Evolutionary conservation across 2,329 filamentous ascomycete genomes (phyloP), one percentile per base, ranked within the genome.

Genomic region (Hymenoscyphus linearis): DNA sequence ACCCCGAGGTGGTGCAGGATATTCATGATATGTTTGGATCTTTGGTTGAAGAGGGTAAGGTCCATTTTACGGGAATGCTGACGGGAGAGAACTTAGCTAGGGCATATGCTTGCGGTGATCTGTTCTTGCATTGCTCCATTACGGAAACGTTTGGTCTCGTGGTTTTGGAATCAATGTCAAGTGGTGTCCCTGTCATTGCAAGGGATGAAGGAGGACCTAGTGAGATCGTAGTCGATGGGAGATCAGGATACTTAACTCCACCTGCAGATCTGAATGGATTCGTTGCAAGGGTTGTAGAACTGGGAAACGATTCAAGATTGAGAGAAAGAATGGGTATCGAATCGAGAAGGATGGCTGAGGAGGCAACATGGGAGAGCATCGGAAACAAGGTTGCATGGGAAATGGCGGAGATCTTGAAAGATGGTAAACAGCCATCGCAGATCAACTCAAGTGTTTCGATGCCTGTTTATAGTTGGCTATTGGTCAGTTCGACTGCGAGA

Each of bases 131-230:
- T 74, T 88, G 85, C 74, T 89, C 66, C 25, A 77, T 89, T 61
- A 89, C 86, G 0, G 87, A 90, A 73, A 90, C 87, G 0, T 89
- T 90, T 71, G 87, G 87, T 0, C 76, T 90, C 10, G 86, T 90
- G 0, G 86, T 89, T 1, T 76, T 89, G 1, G 87, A 89, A 72
- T 83, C 84, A 2, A 89, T 90, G 86, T 86, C 86, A 0, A 3
- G 85, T 64, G 85, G 86, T 2, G 79, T 90, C 2, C 86, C 86
- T 0, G 86, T 90, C 26, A 78, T 90, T 58, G 87, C 87, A 2
- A 80, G 87, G 53, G 85, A 89, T 67, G 84, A 87, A 69, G 87
- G 87, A 10, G 87, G 87, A 0, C 87, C 87, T 0, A 86, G 84
- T 37, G 86, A 90, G 68, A 88, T 86, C 58, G 79, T 90, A 37